Evolutionary conservation across 2,329 filamentous ascomycete species (phyloP).

Genomic region (Colletotrichum cuscutae): DNA sequence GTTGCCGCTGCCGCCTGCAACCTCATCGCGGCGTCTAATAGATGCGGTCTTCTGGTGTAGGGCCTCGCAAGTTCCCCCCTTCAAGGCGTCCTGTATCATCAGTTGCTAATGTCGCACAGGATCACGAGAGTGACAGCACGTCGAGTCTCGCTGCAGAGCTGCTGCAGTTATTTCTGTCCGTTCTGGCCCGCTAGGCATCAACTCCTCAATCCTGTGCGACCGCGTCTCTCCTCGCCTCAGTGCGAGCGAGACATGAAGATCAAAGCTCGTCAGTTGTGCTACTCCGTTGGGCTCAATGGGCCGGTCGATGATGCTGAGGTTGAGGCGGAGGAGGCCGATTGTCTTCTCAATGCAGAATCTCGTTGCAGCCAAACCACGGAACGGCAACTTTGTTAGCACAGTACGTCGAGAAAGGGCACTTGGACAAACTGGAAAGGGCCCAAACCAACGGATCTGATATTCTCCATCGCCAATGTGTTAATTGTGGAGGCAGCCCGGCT

Average conservation of each 20-base stretch:
- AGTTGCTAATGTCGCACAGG: conserved; percentile 14
- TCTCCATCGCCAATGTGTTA: neutral
- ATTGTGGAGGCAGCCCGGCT: conserved; percentile 22
- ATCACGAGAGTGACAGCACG: conserved; percentile 23
- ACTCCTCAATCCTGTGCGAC: conserved; percentile 22
- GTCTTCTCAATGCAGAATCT: conserved; percentile 6
- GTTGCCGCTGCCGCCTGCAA: conserved; percentile 1
- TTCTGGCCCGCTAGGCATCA: conserved; percentile 4
- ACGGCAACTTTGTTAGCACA: conserved; percentile 12
- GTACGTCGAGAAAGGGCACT: neutral
- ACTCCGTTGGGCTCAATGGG: conserved; percentile 9
- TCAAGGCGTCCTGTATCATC: neutral
- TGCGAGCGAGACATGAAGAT: conserved; percentile 20
- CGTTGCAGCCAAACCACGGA: conserved; percentile 5
- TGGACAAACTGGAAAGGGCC: neutral
- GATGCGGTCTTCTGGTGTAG: neutral
- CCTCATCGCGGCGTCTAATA: neutral
- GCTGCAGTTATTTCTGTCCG: neutral
- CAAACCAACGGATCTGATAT: neutral
- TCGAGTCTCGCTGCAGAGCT: conserved; percentile 29
- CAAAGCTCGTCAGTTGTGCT: conserved; percentile 8
- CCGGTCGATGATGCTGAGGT: conserved; percentile 4
- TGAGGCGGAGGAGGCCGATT: conserved; percentile 14
- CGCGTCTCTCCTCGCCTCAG: neutral
- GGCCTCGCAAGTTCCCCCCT: neutral